These are phyloP conservation scores for Posidonia oceanica DNA, from an alignment of 116 monocot genomes.

Conservation along the genomic window DNA sequence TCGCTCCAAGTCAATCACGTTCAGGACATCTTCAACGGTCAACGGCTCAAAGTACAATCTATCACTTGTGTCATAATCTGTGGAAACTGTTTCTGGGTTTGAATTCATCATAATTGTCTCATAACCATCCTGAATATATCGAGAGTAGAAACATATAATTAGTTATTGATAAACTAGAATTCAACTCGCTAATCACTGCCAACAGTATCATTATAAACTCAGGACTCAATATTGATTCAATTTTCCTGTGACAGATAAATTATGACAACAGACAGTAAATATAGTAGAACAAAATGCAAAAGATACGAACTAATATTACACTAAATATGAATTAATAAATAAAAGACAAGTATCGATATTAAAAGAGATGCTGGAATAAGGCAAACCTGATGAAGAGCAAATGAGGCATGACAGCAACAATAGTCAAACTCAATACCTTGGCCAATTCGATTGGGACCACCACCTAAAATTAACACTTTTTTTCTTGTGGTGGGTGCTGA, in stretches of 20 bases:
- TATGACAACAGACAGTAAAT: too few species aligned
- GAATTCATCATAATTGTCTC: conserved; percentile 99
- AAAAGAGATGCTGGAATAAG: background rate
- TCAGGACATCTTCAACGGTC: conserved; percentile 80
- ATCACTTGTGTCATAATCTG: conserved; percentile 98
- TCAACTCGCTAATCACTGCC: background rate
- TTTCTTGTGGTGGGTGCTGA: conserved; percentile 60
- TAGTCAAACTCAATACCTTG: conserved; percentile 99
- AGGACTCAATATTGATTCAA: too few species aligned
- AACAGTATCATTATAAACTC: too few species aligned
- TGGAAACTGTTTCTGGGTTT: conserved; percentile 97
- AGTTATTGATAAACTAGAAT: background rate
- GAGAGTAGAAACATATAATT: background rate
- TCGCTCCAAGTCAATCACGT: conserved; percentile 81
- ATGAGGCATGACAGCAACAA: conserved; percentile 98
- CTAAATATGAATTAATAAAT: background rate
- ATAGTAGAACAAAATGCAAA: background rate
- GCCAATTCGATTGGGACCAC: conserved; percentile 97
- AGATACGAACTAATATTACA: background rate
- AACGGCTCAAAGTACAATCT: conserved; percentile 93
- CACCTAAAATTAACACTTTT: conserved; percentile 95
- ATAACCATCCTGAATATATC: conserved; percentile 46
- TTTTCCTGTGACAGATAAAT: too few species aligned
- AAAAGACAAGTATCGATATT: background rate
- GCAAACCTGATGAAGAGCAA: conserved; percentile 82